Evolutionary conservation across 2,329 filamentous ascomycete genomes (phyloP).

Genomic region (Botryotinia convoluta): DNA sequence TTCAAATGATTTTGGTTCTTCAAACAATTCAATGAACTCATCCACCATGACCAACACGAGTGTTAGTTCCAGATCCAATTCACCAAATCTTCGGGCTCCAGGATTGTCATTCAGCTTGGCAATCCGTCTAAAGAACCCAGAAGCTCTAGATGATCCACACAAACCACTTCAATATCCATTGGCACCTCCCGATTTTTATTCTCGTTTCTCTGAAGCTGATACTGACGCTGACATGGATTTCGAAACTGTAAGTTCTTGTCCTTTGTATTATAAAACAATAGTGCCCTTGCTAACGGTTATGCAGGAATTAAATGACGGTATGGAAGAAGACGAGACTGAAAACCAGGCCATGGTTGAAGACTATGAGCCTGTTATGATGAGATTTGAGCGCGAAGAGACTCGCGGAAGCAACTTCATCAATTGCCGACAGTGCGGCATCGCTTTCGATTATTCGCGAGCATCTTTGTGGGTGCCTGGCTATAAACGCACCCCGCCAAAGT

Average conservation of each 20-base stretch:
- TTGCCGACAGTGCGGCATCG: not conserved
- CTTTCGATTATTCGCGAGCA: not conserved
- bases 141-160: not conserved
- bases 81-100: not conserved
- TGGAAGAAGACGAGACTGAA: not conserved
- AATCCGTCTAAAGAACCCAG: not conserved
- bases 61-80: not conserved
- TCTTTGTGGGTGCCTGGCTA: constrained; percentile 1
- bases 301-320: not conserved
- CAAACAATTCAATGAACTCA: not conserved
- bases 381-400: not conserved
- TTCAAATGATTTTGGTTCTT: not conserved
- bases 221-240: not conserved
- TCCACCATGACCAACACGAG: not conserved
- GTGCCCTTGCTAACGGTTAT: not conserved
- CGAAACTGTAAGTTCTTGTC: not conserved
- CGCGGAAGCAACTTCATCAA: not conserved
- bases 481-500: not conserved
- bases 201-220: not conserved
- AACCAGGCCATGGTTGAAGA: not conserved
- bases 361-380: not conserved
- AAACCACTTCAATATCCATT: not conserved
- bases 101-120: not conserved
- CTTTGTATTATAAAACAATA: not conserved
- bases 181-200: not conserved